Percentiles rank a stretch among this genome's conserved stretches.
phyloP scores from a whole-genome alignment of 78 protist species.

The Chrysochromulina tobinii region DNA sequence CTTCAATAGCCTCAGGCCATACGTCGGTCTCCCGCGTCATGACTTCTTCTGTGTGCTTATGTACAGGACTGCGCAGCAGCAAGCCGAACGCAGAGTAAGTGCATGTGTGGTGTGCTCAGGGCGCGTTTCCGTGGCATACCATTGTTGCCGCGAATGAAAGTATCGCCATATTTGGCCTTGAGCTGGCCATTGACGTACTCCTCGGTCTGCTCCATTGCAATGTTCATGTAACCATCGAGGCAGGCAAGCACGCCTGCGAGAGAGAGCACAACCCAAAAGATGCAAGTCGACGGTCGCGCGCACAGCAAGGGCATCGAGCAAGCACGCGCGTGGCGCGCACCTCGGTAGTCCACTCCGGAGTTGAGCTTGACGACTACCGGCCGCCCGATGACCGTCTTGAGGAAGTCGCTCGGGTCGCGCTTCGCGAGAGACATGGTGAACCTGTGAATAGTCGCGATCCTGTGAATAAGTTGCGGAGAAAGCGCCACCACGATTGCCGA shows the following conservation, averaged over 20 bases:
- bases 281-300: not conserved
- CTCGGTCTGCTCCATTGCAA: conserved; percentile 95
- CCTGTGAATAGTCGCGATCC: too few relatives aligned
- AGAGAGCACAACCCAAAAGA: too few relatives aligned
- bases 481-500: too few relatives aligned
- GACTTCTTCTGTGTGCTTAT: conserved; percentile 4
- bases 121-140: conserved; percentile 55
- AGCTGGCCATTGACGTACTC: conserved; percentile 87
- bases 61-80: not conserved
- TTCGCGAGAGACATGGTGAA: not conserved
- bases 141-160: conserved; percentile 93
- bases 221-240: conserved; percentile 94
- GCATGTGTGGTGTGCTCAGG: not conserved
- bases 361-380: conserved; percentile 95
- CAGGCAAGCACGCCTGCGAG: conserved; percentile 79
- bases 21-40: too few relatives aligned
- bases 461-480: too few relatives aligned
- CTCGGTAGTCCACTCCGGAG: conserved; percentile 92
- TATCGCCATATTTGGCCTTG: conserved; percentile 85
- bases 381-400: conserved; percentile 82
- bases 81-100: not conserved
- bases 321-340: conserved; percentile 34
- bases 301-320: too few relatives aligned
- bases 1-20: too few relatives aligned
- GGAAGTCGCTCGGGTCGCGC: conserved; percentile 70